Evolutionary conservation across 768 basidiomycete species (phyloP).

Genomic region (Suillus subalutaceus): DNA sequence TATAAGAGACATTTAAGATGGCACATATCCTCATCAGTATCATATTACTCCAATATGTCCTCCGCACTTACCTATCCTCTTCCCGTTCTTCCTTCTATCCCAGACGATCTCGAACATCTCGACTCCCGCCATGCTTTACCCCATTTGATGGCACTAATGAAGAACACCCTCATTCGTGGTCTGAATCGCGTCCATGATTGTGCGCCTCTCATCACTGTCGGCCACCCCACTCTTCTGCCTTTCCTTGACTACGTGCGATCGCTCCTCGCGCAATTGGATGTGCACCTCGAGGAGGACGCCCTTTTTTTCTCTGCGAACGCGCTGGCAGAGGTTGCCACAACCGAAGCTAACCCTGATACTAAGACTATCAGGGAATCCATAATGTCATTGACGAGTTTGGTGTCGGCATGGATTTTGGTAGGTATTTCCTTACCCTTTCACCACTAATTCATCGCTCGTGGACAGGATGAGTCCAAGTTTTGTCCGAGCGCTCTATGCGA

Average conservation of each 20-base stretch:
- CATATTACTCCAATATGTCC: background rate
- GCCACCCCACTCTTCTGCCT: background rate
- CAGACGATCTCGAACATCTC: constrained; percentile 9
- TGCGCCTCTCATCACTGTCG: constrained; percentile 5
- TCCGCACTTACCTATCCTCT: constrained; percentile 11
- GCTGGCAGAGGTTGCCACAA: background rate
- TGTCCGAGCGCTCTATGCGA: constrained; percentile 1
- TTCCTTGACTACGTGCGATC: constrained; percentile 12
- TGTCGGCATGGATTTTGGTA: constrained; percentile 10
- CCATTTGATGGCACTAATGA: constrained; percentile 14
- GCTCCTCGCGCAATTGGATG: background rate
- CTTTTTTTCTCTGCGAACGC: constrained; percentile 3
- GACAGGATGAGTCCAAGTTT: constrained; percentile 3
- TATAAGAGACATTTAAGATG: constrained; percentile 5
- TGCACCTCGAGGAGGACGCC: constrained; percentile 11
- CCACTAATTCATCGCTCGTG: background rate
- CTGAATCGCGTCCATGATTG: constrained; percentile 11
- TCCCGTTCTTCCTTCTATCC: constrained; percentile 8
- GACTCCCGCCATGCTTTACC: constrained; percentile 11
- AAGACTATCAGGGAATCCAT: constrained; percentile 3
- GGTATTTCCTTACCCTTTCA: background rate
- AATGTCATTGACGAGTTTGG: background rate
- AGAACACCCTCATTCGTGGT: constrained; percentile 14
- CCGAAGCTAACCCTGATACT: constrained; percentile 4
- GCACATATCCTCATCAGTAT: background rate